These are phyloP conservation scores for Ceratocystis destructans DNA, from an alignment of 2,329 filamentous ascomycete species.

Conservation along the genomic window DNA sequence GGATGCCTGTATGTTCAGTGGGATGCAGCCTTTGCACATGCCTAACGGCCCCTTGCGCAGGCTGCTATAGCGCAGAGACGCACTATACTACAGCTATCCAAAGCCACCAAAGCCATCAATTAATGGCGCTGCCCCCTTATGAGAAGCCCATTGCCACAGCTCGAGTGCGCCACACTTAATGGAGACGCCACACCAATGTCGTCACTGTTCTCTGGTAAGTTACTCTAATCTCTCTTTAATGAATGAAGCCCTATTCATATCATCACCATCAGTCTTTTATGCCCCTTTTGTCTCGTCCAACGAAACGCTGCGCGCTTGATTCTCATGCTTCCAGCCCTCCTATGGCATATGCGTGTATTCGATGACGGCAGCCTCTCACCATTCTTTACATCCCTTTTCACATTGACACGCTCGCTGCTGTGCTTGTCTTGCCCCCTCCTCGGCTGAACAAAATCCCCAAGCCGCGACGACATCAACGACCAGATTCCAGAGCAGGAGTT, in stretches of 20 bases:
- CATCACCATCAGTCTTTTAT: not conserved
- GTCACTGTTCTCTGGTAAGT: not conserved
- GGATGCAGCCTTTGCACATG: too few species aligned
- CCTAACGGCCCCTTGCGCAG: too few species aligned
- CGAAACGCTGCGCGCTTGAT: not conserved
- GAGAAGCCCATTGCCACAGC: not conserved
- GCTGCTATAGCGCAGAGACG: not conserved
- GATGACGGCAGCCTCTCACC: not conserved
- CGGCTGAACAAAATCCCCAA: too few species aligned
- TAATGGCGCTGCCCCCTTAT: too few species aligned
- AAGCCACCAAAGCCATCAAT: too few species aligned
- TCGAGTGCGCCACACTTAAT: not conserved
- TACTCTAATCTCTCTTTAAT: not conserved
- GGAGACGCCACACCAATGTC: constrained; percentile 5
- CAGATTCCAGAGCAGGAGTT: too few species aligned
- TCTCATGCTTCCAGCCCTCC: not conserved
- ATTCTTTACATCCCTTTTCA: constrained; percentile 1
- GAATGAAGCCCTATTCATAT: not conserved
- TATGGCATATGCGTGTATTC: not conserved
- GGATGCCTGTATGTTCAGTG: not conserved
- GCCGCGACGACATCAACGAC: too few species aligned
- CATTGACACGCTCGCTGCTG: not conserved
- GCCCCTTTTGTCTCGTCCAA: not conserved
- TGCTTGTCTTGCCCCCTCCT: not conserved
- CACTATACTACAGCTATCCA: not conserved